Conservation (phyloP, 345 rosid genomes). For the Combretum micranthum region DNA sequence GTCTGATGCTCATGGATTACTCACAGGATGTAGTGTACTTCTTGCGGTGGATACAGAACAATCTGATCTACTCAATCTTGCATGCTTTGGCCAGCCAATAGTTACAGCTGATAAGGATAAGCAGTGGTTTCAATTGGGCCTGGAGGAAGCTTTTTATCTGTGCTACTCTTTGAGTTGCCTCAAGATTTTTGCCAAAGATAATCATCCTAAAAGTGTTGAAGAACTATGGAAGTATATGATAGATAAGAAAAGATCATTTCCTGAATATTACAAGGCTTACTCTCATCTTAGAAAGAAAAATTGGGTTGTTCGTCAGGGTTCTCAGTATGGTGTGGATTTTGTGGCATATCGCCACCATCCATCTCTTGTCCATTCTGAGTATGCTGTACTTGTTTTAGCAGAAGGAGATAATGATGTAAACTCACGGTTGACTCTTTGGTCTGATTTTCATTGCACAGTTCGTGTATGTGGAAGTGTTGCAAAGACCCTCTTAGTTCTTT, state of each 20-base stretch:
- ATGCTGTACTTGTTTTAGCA: conserved; percentile 49
- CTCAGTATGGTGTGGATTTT: conserved; percentile 70
- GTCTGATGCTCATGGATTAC: conserved; percentile 32
- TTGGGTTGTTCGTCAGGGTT: conserved; percentile 72
- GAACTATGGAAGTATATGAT: conserved; percentile 51
- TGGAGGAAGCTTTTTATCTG: conserved; percentile 82
- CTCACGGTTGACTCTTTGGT: conserved; percentile 58
- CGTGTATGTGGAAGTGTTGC: conserved; percentile 81
- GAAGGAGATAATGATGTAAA: conserved; percentile 26
- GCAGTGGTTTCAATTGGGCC: conserved; percentile 60
- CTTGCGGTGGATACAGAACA: conserved; percentile 42
- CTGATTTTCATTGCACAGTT: conserved; percentile 55
- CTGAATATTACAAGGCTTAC: conserved; percentile 57
- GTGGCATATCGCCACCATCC: conserved; percentile 85
- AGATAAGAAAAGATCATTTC: conserved; percentile 40
- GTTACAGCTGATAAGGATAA: conserved; percentile 50
- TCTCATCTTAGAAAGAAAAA: conserved; percentile 62
- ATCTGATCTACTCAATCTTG: conserved; percentile 49
- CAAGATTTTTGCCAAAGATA: conserved; percentile 28
- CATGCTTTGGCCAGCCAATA: conserved; percentile 63
- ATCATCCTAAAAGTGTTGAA: conserved; percentile 19
- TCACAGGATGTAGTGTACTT: conserved; percentile 48
- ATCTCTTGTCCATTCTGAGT: conserved; percentile 77
- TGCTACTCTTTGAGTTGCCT: conserved; percentile 55
- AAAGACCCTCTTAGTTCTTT: conserved; percentile 50